Evolutionary conservation across 2,329 filamentous ascomycete species (phyloP).

Genomic region (Chrysosporium keratinophilum): DNA sequence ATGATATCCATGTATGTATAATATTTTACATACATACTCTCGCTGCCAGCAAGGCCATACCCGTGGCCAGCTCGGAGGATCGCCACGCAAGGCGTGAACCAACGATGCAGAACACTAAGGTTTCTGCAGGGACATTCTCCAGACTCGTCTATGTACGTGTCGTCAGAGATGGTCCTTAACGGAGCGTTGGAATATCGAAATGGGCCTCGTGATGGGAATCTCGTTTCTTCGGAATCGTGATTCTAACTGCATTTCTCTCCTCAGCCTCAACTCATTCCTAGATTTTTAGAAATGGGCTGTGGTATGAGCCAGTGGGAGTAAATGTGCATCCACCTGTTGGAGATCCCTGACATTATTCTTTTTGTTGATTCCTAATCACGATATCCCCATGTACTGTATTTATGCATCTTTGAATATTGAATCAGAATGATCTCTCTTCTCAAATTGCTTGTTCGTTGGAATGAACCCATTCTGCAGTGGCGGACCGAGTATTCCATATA

Average conservation of each 20-base stretch:
- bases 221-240: background rate
- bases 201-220: background rate
- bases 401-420: too few relatives aligned
- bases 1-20: too few relatives aligned
- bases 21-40: too few relatives aligned
- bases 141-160: background rate
- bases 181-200: slow-evolving; percentile 11
- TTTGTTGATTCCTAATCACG: too few relatives aligned
- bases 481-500: too few relatives aligned
- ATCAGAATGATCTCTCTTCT: too few relatives aligned
- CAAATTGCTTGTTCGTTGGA: too few relatives aligned
- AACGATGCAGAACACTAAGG: slow-evolving; percentile 12
- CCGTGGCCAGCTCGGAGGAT: too few relatives aligned
- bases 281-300: background rate
- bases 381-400: too few relatives aligned
- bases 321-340: background rate
- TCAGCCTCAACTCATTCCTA: background rate
- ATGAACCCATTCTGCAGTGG: too few relatives aligned
- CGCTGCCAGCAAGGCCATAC: too few relatives aligned
- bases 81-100: background rate
- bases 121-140: slow-evolving; percentile 12
- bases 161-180: slow-evolving; percentile 10
- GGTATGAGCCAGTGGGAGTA: background rate
- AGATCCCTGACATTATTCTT: background rate
- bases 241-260: background rate